These are phyloP conservation scores for Trichomonas tenax DNA, from an alignment of 208 protist genomes.

Conservation along the genomic window DNA sequence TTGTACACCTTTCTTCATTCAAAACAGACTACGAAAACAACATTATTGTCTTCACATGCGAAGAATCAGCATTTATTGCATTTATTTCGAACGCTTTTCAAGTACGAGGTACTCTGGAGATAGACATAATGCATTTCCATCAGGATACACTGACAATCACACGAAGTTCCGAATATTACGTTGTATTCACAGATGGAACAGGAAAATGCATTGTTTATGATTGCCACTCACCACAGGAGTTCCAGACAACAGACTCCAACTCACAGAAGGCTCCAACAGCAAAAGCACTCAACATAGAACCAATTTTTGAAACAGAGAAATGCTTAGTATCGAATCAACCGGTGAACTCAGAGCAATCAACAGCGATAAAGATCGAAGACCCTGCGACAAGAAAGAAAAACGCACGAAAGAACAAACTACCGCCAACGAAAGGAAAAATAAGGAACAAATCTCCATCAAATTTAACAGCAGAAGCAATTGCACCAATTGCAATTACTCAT, in stretches of 20 bases:
- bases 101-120: background rate
- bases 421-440: background rate
- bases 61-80: background rate
- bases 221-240: background rate
- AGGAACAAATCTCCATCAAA: background rate
- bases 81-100: background rate
- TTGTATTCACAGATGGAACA: background rate
- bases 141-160: background rate
- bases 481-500: background rate
- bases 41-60: background rate
- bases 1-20: background rate
- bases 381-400: background rate
- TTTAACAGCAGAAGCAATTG: background rate
- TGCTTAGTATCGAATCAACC: background rate
- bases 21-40: background rate
- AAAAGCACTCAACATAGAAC: background rate
- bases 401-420: background rate
- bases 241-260: background rate
- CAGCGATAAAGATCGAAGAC: background rate
- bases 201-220: background rate
- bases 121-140: background rate
- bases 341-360: background rate
- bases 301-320: conserved; percentile 2
- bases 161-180: background rate
- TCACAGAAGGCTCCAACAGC: background rate